Percentiles rank a stretch among this genome's conserved stretches.
These are phyloP conservation scores for Blepharisma japonicum DNA, from an alignment of 73 alveolate genomes.

Conservation along the genomic window DNA sequence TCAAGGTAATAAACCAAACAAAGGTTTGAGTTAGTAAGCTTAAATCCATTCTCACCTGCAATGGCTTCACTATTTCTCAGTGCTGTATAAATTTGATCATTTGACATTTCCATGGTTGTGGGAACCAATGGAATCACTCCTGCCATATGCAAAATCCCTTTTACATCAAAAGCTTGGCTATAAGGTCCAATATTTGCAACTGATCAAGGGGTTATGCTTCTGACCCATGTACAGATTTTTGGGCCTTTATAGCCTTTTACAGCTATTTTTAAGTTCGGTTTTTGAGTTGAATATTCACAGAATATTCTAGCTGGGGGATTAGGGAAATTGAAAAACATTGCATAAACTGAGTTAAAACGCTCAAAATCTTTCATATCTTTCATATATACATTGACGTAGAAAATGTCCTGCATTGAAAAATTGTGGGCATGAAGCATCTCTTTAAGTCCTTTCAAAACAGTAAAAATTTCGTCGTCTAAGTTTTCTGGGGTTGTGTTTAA, in stretches of 20 bases:
- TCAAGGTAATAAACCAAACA: conserved; percentile 27
- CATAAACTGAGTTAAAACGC: conserved; percentile 43
- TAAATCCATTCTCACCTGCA: not conserved
- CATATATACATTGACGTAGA: conserved; percentile 38
- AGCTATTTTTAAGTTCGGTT: conserved; percentile 2
- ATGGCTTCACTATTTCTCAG: conserved; percentile 37
- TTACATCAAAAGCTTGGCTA: conserved; percentile 42
- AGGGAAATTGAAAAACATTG: conserved; percentile 41
- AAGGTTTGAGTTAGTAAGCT: not conserved
- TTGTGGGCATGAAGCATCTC: conserved; percentile 30
- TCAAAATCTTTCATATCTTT: conserved; percentile 42
- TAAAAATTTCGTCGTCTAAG: conserved; percentile 33
- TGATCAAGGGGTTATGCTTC: conserved; percentile 59
- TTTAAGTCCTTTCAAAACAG: not conserved
- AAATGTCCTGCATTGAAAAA: conserved; percentile 9
- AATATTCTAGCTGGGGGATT: conserved; percentile 68
- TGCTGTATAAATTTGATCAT: conserved; percentile 12
- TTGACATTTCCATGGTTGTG: conserved; percentile 30
- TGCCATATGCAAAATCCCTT: conserved; percentile 29
- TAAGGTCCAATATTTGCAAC: conserved; percentile 76
- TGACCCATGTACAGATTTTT: conserved; percentile 46
- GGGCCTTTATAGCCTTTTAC: not conserved
- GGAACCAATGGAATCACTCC: conserved; percentile 60
- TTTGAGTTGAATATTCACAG: conserved; percentile 33
- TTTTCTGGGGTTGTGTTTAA: not conserved